Evolutionary conservation across 345 rosid species (phyloP).

Genomic region (Syzygium jambos): DNA sequence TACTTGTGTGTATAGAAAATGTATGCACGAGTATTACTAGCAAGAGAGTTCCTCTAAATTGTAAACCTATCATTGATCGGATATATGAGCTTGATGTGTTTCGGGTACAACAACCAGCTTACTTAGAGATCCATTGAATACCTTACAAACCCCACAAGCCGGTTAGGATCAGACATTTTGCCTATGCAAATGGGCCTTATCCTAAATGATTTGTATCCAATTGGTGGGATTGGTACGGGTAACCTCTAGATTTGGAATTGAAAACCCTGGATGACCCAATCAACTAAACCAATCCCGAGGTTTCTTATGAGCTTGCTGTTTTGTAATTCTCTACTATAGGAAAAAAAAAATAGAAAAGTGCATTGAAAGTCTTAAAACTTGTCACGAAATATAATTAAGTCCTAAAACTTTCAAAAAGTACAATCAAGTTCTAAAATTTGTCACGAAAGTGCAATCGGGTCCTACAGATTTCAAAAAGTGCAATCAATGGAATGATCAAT

Average conservation of each 20-base stretch:
- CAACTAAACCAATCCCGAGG: background rate
- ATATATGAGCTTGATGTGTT: background rate
- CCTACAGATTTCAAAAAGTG: too few relatives aligned
- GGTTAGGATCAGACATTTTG: background rate
- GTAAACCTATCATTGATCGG: background rate
- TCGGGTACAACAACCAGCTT: background rate
- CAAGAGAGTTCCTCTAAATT: background rate
- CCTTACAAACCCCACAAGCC: background rate
- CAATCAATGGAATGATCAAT: too few relatives aligned
- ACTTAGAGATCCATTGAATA: background rate
- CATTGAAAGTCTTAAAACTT: too few relatives aligned
- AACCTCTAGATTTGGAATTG: background rate
- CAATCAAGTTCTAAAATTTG: too few relatives aligned
- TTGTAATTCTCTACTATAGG: background rate
- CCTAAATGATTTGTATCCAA: background rate
- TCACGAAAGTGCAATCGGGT: too few relatives aligned
- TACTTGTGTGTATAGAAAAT: background rate
- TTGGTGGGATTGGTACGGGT: background rate
- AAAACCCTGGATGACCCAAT: background rate
- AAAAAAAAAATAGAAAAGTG: too few relatives aligned
- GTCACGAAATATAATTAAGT: too few relatives aligned
- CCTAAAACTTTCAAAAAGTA: too few relatives aligned
- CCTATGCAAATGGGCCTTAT: background rate
- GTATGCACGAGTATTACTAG: background rate
- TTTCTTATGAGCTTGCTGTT: background rate